Evolutionary conservation across 164 flowering plant species (phyloP), one percentile per base, ranked within the genome.

Genomic region (Magnolia changhungtana): DNA sequence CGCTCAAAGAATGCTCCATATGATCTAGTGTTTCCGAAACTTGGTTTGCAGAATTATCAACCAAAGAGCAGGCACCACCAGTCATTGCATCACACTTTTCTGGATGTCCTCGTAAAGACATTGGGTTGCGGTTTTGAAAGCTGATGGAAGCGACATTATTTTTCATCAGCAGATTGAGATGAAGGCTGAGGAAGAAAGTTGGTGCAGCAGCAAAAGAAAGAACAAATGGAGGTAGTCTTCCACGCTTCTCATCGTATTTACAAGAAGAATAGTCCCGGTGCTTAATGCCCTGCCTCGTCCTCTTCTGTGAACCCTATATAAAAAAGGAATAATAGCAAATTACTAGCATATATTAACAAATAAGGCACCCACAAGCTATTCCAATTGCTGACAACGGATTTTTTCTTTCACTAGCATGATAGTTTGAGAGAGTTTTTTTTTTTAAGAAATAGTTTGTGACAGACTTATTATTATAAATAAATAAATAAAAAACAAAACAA

Each of bases 101-200:
- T 6, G 72, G 31, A 75, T 55, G 63, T 70, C 84, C 86, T 19
- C 24, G 69, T 67, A 77, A 75, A 69, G 78, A 58, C 21, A 78
- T 13, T 23, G 87, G 77, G 72, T 77, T 77, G 63, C 63, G 79
- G 51, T 82, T 85, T 63, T 72, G 75, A 21, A 88, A 82, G 81
- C 81, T 83, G 20, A 79, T 67, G 51, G 81, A 74, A 49, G 88
- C 81, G 71, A 83, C 80, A 72, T 83, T 83, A 63, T 78, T 86
- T 63, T 89, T 89, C 91, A 91, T 88, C 64, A 92, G 84, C 83
- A 86, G 78, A 84, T 89, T 90, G 51, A 95, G 90, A 84, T 93
- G 99, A 83, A 90, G 80, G 73, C 85, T 76, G 4, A 89, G 82
- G 83, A 90, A 88, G 80, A 86, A 89, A 63, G 92, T 77, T 58